A percentile compares a stretch with the other conserved stretches of the same genome.
Evolutionary conservation across 1,284 basidiomycete species (phyloP).

Genomic region (Melampsora americana): DNA sequence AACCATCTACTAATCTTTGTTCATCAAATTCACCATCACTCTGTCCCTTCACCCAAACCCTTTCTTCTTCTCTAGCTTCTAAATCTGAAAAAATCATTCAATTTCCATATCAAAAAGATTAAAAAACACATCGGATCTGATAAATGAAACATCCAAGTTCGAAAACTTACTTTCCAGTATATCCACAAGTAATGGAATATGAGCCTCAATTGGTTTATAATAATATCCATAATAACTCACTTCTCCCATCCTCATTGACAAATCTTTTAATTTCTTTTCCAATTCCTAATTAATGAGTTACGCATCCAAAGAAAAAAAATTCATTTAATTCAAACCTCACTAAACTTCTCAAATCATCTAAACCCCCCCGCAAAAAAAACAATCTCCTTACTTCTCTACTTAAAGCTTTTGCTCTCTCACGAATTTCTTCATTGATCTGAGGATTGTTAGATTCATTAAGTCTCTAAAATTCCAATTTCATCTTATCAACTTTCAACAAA

Average conservation of each 20-base stretch:
- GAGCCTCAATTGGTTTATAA: conserved; percentile 45
- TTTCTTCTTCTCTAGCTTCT: conserved; percentile 54
- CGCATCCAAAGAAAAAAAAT: too few species aligned
- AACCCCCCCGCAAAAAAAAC: not conserved
- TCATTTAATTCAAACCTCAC: too few species aligned
- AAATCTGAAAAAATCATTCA: conserved; percentile 46
- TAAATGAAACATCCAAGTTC: not conserved
- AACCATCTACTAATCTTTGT: conserved; percentile 52
- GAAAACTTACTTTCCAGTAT: conserved; percentile 46
- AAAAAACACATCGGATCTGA: too few species aligned
- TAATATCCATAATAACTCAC: conserved; percentile 50
- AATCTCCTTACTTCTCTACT: not conserved
- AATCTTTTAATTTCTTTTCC: conserved; percentile 51
- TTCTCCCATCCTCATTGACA: conserved; percentile 53
- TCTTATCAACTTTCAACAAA: not conserved
- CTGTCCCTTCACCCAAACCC: conserved; percentile 54
- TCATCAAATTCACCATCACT: conserved; percentile 56
- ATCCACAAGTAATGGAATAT: conserved; percentile 46
- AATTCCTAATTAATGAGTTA: conserved; percentile 49
- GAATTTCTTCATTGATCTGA: not conserved
- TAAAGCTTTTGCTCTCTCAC: not conserved
- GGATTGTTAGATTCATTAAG: not conserved
- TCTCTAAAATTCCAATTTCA: not conserved
- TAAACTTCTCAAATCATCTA: too few species aligned
- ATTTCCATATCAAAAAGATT: too few species aligned